phyloP scores from a whole-genome alignment of 2,329 filamentous ascomycete genomes.

The Cercospora beticola region DNA sequence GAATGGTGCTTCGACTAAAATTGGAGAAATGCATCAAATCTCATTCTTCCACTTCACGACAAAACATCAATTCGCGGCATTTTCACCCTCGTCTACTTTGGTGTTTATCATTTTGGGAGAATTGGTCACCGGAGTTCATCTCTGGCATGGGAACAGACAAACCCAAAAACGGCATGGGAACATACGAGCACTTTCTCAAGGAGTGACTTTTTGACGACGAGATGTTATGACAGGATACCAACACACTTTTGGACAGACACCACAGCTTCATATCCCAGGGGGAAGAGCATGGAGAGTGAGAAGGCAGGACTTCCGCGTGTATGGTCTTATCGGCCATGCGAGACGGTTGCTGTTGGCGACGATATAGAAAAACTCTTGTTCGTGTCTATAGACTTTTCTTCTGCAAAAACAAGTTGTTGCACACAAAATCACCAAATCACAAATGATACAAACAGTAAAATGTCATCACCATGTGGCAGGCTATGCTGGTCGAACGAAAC shows the following conservation, averaged over 20 bases:
- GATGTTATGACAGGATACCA: not conserved
- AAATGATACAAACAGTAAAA: not conserved
- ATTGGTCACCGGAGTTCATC: not conserved
- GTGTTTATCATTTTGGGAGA: not conserved
- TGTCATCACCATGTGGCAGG: not conserved
- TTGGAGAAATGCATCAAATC: not conserved
- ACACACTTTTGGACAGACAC: not conserved
- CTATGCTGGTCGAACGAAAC: not conserved
- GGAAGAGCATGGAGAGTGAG: not conserved
- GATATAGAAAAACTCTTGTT: not conserved
- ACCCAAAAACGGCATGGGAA: not conserved
- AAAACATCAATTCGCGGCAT: not conserved
- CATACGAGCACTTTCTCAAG: not conserved
- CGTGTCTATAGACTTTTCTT: not conserved
- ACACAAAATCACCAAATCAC: not conserved
- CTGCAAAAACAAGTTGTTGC: not conserved
- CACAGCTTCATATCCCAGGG: not conserved
- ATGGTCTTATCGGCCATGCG: not conserved
- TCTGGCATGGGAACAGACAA: not conserved
- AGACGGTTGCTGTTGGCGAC: not conserved
- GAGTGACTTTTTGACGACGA: not conserved
- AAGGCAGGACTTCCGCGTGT: not conserved
- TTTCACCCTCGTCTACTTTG: not conserved
- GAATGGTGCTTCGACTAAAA: slow-evolving; percentile 43
- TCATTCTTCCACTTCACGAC: not conserved